Conservation (phyloP, 1,284 basidiomycete genomes). For the Xerocomus minutiporus region DNA sequence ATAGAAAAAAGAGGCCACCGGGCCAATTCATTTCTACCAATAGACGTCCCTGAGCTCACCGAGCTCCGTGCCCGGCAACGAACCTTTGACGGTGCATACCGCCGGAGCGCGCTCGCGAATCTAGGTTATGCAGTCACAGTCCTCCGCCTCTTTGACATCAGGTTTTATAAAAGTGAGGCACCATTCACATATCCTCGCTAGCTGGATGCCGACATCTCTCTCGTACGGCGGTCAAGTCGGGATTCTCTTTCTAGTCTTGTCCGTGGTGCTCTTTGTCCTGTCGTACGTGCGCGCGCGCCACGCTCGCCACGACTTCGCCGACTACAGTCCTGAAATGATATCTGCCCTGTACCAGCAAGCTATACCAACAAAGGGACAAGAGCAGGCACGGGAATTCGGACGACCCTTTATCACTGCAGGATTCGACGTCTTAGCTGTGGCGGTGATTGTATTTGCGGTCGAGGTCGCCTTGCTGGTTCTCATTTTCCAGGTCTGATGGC, state of each 20-base stretch:
- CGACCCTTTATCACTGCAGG: conserved; percentile 79
- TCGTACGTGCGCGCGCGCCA: conserved; percentile 60
- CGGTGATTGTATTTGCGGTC: conserved; percentile 55
- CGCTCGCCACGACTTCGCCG: conserved; percentile 71
- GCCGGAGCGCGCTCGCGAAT: conserved; percentile 68
- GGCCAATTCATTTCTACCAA: conserved; percentile 50
- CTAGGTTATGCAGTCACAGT: conserved; percentile 73
- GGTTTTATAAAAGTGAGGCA: conserved; percentile 62
- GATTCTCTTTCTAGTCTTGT: conserved; percentile 64
- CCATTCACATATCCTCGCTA: not conserved
- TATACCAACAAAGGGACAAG: conserved; percentile 52
- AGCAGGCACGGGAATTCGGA: conserved; percentile 59
- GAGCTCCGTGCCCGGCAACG: conserved; percentile 75
- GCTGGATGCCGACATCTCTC: not conserved
- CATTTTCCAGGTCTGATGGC: conserved; percentile 37
- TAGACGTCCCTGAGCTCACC: conserved; percentile 62
- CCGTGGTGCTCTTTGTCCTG: conserved; percentile 54
- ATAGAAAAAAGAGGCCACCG: conserved; percentile 50
- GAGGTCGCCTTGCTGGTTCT: conserved; percentile 65
- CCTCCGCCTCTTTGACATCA: conserved; percentile 68
- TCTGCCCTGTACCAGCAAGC: conserved; percentile 19
- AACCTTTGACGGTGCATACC: conserved; percentile 80
- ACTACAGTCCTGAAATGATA: conserved; percentile 37
- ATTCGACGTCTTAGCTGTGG: conserved; percentile 61
- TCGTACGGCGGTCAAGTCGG: conserved; percentile 48